Evolutionary conservation across 192 early-diverging fungal species (phyloP).

Genomic region (Gaertneriomyces semiglobifer): DNA sequence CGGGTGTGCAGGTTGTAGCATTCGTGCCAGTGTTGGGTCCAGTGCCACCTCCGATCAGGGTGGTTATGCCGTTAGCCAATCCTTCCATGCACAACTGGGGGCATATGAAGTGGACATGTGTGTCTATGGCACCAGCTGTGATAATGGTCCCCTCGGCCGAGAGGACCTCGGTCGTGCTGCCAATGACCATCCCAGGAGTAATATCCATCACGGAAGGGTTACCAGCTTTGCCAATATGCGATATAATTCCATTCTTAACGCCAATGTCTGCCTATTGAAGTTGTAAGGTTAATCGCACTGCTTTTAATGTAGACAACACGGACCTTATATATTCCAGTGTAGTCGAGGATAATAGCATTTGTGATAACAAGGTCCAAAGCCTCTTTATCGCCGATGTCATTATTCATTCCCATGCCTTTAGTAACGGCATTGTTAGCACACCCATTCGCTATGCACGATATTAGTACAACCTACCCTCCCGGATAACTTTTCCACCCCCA

Average conservation of each 20-base stretch:
- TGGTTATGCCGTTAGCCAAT: constrained; percentile 43
- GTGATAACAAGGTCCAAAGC: constrained; percentile 94
- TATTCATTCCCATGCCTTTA: constrained; percentile 44
- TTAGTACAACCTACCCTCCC: too few relatives aligned
- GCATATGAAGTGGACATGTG: constrained; percentile 96
- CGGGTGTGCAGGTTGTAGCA: constrained; percentile 94
- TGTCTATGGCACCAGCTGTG: constrained; percentile 90
- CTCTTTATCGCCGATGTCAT: constrained; percentile 57
- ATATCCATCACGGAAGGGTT: constrained; percentile 98
- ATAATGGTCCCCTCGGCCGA: constrained; percentile 89
- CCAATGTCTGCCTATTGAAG: constrained; percentile 85
- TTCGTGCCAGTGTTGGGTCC: constrained; percentile 96
- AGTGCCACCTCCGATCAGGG: constrained; percentile 44
- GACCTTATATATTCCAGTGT: constrained; percentile 91
- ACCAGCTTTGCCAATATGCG: constrained; percentile 94
- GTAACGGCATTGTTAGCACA: too few relatives aligned
- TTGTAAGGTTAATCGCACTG: background rate
- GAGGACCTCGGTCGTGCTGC: constrained; percentile 85
- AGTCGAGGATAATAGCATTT: constrained; percentile 89
- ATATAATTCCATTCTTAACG: constrained; percentile 78
- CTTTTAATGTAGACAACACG: background rate
- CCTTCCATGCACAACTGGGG: constrained; percentile 80
- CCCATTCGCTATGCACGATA: too few relatives aligned
- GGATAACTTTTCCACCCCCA: constrained; percentile 41
- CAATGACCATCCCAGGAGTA: constrained; percentile 82